Conservation (phyloP, 164 flowering plant genomes). For the Umbellularia californica region DNA sequence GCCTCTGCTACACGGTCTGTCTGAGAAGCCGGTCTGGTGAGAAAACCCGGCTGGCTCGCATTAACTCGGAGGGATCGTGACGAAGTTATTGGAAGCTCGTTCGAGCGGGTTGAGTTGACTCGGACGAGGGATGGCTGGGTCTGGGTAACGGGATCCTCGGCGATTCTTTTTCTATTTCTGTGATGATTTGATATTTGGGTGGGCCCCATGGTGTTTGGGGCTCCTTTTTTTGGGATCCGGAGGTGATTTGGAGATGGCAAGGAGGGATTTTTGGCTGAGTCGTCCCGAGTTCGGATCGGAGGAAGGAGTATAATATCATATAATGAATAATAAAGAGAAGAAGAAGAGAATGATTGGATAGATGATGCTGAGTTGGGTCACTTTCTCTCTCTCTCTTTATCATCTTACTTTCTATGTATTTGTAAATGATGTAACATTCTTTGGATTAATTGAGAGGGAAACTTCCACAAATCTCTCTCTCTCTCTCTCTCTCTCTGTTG, state of each 20-base stretch:
- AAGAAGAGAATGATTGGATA: background rate
- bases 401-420: background rate
- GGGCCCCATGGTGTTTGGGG: background rate
- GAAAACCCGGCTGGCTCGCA: background rate
- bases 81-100: background rate
- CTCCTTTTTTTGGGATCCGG: conserved; percentile 6
- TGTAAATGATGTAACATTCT: conserved; percentile 4
- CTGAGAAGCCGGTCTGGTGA: conserved; percentile 26
- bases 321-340: background rate
- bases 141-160: background rate
- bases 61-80: conserved; percentile 13
- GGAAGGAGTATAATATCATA: conserved; percentile 8
- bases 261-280: conserved; percentile 41
- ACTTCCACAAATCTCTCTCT: too few relatives aligned
- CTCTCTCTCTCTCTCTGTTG: too few relatives aligned
- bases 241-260: conserved; percentile 46
- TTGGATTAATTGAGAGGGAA: background rate
- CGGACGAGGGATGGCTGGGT: background rate
- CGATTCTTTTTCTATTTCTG: background rate
- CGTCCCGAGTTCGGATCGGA: conserved; percentile 65
- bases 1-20: conserved; percentile 44
- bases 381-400: background rate
- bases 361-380: background rate
- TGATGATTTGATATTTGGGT: background rate
- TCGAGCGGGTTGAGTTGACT: conserved; percentile 13